Percentiles rank a stretch among this genome's conserved stretches.
Evolutionary conservation across 2,329 filamentous ascomycete genomes (phyloP).

Genomic region (Mollisia scopiformis): DNA sequence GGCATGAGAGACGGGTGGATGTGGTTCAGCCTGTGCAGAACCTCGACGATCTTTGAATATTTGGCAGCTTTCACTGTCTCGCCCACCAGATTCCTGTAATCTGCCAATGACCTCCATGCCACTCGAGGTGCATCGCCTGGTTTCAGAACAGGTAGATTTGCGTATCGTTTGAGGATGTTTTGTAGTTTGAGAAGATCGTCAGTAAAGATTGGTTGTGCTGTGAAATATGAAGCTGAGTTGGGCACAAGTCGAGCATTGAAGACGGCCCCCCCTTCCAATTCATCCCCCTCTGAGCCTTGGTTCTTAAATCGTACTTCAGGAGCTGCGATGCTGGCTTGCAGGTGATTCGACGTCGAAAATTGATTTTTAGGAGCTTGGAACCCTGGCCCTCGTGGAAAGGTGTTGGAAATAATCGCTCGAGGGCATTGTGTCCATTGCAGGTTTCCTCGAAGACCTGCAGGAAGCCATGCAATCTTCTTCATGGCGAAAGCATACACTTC

Average conservation of each 20-base stretch:
- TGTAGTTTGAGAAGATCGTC: slow-evolving; percentile 80
- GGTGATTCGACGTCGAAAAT: slow-evolving; percentile 31
- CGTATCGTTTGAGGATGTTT: slow-evolving; percentile 71
- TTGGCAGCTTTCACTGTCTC: slow-evolving; percentile 76
- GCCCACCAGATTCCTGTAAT: slow-evolving; percentile 73
- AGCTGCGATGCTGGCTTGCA: slow-evolving; percentile 43
- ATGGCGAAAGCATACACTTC: slow-evolving; percentile 27
- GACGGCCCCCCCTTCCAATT: slow-evolving; percentile 28
- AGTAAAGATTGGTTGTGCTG: slow-evolving; percentile 80
- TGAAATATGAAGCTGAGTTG: slow-evolving; percentile 92
- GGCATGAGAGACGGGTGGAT: slow-evolving; percentile 83
- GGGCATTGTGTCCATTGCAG: slow-evolving; percentile 26
- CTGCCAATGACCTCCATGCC: slow-evolving; percentile 78
- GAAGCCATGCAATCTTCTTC: slow-evolving; percentile 38
- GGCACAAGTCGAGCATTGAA: slow-evolving; percentile 75
- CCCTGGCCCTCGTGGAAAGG: slow-evolving; percentile 16
- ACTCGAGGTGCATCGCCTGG: slow-evolving; percentile 70
- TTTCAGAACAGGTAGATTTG: slow-evolving; percentile 70
- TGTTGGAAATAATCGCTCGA: slow-evolving; percentile 14
- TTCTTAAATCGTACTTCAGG: slow-evolving; percentile 46
- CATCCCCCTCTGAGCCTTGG: slow-evolving; percentile 5
- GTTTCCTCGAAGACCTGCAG: slow-evolving; percentile 29
- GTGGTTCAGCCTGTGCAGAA: slow-evolving; percentile 80
- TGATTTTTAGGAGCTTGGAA: slow-evolving; percentile 26
- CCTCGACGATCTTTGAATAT: slow-evolving; percentile 74